These are phyloP conservation scores for Balakata baccata DNA, from an alignment of 345 rosid species.

Conservation along the genomic window DNA sequence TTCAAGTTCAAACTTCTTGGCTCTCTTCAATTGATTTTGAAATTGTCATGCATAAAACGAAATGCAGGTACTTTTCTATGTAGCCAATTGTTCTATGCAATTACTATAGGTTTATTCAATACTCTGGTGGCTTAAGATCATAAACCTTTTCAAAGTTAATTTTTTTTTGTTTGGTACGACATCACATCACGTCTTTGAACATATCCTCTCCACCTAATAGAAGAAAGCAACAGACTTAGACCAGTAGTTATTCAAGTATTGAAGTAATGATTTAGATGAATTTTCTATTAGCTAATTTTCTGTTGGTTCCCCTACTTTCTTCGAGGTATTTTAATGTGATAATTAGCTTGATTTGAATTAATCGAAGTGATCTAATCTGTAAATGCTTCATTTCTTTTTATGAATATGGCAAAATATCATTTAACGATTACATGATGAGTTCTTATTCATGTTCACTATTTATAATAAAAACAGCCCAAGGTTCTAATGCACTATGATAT, in stretches of 20 bases:
- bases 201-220: background rate
- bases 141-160: background rate
- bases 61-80: conserved; percentile 4
- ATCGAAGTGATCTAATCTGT: background rate
- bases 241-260: no score
- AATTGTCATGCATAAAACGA: background rate
- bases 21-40: background rate
- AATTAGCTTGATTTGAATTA: background rate
- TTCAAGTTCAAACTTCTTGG: background rate
- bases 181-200: background rate
- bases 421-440: no score
- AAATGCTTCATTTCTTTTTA: no score
- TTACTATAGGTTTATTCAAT: background rate
- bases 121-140: background rate
- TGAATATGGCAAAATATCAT: no score
- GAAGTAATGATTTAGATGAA: background rate
- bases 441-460: no score
- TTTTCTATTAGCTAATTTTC: background rate
- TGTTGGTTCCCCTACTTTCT: background rate
- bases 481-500: no score
- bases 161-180: background rate
- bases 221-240: no score
- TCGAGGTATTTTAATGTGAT: no score
- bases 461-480: no score
- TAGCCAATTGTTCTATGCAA: background rate